Conservation (phyloP, 2,329 filamentous ascomycete genomes). For the Pseudogymnoascus sp. region DNA sequence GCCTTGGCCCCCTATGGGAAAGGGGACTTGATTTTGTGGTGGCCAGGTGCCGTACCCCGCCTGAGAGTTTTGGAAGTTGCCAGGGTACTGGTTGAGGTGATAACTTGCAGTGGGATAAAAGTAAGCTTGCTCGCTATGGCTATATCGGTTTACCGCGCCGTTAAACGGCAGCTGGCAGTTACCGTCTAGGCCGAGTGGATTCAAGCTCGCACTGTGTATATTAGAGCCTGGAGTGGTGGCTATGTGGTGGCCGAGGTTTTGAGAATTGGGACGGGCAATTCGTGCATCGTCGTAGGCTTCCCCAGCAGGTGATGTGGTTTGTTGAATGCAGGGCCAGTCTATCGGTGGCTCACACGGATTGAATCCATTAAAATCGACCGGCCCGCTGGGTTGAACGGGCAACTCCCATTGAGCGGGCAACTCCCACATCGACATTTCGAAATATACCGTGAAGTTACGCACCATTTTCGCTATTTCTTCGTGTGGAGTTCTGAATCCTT, state of each 20-base stretch:
- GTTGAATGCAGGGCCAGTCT: not conserved
- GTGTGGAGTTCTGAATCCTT: not conserved
- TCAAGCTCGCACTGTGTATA: not conserved
- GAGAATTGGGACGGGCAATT: not conserved
- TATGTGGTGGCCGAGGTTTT: not conserved
- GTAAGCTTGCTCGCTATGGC: not conserved
- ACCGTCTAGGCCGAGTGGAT: not conserved
- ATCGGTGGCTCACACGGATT: not conserved
- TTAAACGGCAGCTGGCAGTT: not conserved
- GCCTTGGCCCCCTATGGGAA: no score
- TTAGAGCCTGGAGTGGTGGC: not conserved
- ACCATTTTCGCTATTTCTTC: not conserved
- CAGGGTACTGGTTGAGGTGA: not conserved
- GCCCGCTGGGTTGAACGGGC: not conserved
- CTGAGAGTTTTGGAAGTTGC: not conserved
- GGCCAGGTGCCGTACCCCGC: not conserved
- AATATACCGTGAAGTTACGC: not conserved
- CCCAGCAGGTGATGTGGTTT: not conserved
- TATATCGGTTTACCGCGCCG: not conserved
- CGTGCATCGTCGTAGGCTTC: not conserved
- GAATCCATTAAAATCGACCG: not conserved
- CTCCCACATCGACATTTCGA: not conserved
- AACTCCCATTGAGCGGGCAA: not conserved
- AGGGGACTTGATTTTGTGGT: not conserved
- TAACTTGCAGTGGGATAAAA: not conserved